Conservation (phyloP, 257 asterid genomes). For the Forsythia viridissima region DNA sequence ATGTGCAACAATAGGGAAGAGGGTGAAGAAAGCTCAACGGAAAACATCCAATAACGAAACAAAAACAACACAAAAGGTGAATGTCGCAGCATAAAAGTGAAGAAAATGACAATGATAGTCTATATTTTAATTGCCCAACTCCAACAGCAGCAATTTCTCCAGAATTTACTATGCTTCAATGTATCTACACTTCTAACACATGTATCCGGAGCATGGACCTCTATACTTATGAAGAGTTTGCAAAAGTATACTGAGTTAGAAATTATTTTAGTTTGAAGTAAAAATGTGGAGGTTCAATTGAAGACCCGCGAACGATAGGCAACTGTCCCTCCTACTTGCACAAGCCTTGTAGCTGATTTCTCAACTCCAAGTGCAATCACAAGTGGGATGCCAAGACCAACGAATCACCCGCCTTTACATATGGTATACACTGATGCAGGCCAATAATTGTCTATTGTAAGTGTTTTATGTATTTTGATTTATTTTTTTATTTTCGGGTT, state of each 20-base stretch:
- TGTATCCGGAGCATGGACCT: background rate
- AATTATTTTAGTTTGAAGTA: slow-evolving; percentile 2
- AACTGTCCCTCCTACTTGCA: background rate
- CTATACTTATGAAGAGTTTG: background rate
- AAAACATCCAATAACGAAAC: slow-evolving; percentile 10
- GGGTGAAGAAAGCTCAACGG: slow-evolving; percentile 2
- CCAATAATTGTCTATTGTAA: background rate
- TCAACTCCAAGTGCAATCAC: background rate
- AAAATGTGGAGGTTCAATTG: background rate
- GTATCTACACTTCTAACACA: background rate
- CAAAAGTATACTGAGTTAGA: background rate
- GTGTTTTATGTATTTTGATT: background rate
- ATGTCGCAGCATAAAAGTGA: background rate
- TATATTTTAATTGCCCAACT: background rate
- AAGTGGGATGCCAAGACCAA: background rate
- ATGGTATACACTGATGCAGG: background rate
- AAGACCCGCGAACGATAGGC: background rate
- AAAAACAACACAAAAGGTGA: background rate
- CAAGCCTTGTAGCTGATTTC: background rate
- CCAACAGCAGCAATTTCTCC: background rate
- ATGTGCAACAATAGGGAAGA: slow-evolving; percentile 11
- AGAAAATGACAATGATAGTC: background rate
- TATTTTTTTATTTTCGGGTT: background rate
- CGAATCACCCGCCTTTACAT: background rate
- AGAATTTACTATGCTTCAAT: background rate